Evolutionary conservation across 495 filamentous ascomycete species (phyloP), one percentile per base, ranked within the genome.

Genomic region (Penicillium canariense): DNA sequence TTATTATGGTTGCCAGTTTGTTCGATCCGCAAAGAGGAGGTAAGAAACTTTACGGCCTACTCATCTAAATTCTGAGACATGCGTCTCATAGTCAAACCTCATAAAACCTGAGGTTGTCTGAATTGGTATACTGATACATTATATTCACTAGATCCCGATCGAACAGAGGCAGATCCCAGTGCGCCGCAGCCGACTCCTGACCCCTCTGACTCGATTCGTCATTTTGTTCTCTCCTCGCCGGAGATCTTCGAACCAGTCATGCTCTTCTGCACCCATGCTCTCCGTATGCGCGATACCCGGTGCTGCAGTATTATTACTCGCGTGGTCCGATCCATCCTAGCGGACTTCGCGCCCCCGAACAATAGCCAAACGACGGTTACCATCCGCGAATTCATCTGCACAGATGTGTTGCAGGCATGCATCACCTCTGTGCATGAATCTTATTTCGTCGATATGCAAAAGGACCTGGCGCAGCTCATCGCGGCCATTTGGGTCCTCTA

Each of bases 391-490:
- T 99, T 94, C 60, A 91, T 97, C 60, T 87, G 80, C 52, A 86
- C 81, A 25, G 89, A 96, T 55, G 89, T 93, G 4, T 78, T 95
- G 20, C 87, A 86, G 73, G 84, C 88, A 0, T 88, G 85, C 55
- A 89, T 96, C 68, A 87, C 90, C 18, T 93, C 89, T 12, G 80
- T 99, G 27, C 87, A 97, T 68, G 94, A 97, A 50, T 83, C 90
- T 1, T 97, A 97, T 65, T 97, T 97, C 60, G 92, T 96, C 35
- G 94, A 99, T 52, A 83, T 92, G 63, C 94, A 99, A 62, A 95
- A 91, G 68, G 94, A 97, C 31, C 81, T 97, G 9, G 94, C 90
- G 12, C 79, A 85, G 30, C 80, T 96, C 4, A 96, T 99, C 59
- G 91, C 91, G 2, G 81, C 84, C 5, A 94, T 97, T 50, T 79